Evolutionary conservation across 768 basidiomycete species (phyloP).

Genomic region (Amylocystis lapponica): DNA sequence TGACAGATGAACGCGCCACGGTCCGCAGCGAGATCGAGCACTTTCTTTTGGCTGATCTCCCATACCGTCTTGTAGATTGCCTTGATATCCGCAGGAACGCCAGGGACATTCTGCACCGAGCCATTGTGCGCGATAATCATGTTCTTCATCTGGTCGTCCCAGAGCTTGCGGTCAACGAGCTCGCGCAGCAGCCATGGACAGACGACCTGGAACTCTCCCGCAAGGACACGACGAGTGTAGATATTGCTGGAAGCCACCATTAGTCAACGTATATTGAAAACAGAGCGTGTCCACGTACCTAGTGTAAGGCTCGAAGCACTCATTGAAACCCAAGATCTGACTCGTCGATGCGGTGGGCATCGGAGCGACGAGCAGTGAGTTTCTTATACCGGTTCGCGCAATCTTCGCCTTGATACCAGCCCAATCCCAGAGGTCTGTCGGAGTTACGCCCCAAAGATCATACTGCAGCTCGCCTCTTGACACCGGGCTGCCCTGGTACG

Average conservation of each 20-base stretch:
- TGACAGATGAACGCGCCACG: slow-evolving; percentile 98
- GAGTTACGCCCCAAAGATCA: slow-evolving; percentile 93
- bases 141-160: slow-evolving; percentile 99
- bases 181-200: slow-evolving; percentile 99
- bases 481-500: slow-evolving; percentile 89
- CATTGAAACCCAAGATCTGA: slow-evolving; percentile 97
- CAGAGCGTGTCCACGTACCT: slow-evolving; percentile 41
- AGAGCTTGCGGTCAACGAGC: slow-evolving; percentile 89
- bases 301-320: slow-evolving; percentile 99
- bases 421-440: slow-evolving; percentile 93
- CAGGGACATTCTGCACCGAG: slow-evolving; percentile 80
- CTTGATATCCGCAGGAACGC: slow-evolving; percentile 86
- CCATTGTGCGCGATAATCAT: slow-evolving; percentile 97
- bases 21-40: slow-evolving; percentile 97
- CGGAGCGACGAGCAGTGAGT: slow-evolving; percentile 88
- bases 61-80: slow-evolving; percentile 99
- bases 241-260: slow-evolving; percentile 65
- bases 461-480: slow-evolving; percentile 84
- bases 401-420: slow-evolving; percentile 79
- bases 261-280: not conserved
- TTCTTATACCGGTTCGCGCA: slow-evolving; percentile 72
- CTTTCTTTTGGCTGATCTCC: slow-evolving; percentile 98
- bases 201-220: slow-evolving; percentile 98
- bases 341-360: slow-evolving; percentile 99
- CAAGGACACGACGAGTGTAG: slow-evolving; percentile 97